These are phyloP conservation scores for Senna siamea DNA, from an alignment of 306 rosid species.

Conservation along the genomic window DNA sequence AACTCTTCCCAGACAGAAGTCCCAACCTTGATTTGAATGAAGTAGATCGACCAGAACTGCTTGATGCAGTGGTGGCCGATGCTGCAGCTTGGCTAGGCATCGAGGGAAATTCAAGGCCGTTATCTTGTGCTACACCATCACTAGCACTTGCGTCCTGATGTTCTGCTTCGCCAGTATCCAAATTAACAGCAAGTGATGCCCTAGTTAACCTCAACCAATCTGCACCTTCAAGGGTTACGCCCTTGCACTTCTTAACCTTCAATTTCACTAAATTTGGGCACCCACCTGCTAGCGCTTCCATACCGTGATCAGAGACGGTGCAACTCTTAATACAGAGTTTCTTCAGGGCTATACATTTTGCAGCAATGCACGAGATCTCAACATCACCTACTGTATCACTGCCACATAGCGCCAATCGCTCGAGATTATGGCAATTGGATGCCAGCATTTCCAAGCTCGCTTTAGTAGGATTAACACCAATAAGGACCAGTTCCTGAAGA, in stretches of 20 bases:
- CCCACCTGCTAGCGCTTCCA: slow-evolving; percentile 84
- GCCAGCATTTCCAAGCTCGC: slow-evolving; percentile 82
- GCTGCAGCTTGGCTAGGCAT: slow-evolving; percentile 47
- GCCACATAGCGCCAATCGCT: slow-evolving; percentile 90
- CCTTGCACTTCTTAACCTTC: slow-evolving; percentile 92
- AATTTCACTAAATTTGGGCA: slow-evolving; percentile 98
- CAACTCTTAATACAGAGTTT: slow-evolving; percentile 96
- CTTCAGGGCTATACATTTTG: slow-evolving; percentile 84
- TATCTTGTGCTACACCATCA: slow-evolving; percentile 80
- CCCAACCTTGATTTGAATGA: slow-evolving; percentile 86
- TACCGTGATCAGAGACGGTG: slow-evolving; percentile 78
- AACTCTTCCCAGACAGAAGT: slow-evolving; percentile 62
- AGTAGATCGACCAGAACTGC: slow-evolving; percentile 57
- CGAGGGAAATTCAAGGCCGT: slow-evolving; percentile 59
- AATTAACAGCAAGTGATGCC: slow-evolving; percentile 76
- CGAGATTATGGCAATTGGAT: slow-evolving; percentile 79
- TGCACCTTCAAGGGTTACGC: slow-evolving; percentile 81
- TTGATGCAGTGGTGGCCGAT: slow-evolving; percentile 47
- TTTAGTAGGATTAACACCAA: slow-evolving; percentile 87
- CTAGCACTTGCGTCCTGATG: slow-evolving; percentile 83
- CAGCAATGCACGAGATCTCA: slow-evolving; percentile 89
- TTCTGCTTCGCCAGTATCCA: slow-evolving; percentile 75
- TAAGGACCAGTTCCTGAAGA: slow-evolving; percentile 86
- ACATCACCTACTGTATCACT: slow-evolving; percentile 92
- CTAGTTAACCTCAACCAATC: slow-evolving; percentile 75